Percentiles rank a stretch among this genome's conserved stretches.
Evolutionary conservation across 257 asterid species (phyloP).

Genomic region (Salvia rosmarinus): DNA sequence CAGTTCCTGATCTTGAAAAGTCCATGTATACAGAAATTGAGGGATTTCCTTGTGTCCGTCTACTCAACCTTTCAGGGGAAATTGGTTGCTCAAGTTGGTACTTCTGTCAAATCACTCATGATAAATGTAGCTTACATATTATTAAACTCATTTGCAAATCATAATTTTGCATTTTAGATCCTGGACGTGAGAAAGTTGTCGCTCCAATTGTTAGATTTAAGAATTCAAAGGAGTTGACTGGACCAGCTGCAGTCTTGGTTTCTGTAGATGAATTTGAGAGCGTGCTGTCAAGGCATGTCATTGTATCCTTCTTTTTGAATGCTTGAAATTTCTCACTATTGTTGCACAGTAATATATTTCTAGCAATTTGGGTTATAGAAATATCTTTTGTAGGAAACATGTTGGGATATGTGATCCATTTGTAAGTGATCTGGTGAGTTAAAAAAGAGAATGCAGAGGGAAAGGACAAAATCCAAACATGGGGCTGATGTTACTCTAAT

Average conservation of each 20-base stretch:
- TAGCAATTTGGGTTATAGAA: neutral
- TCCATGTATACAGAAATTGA: slow-evolving; percentile 82
- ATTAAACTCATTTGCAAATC: slow-evolving; percentile 31
- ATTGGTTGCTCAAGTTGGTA: slow-evolving; percentile 96
- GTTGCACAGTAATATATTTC: slow-evolving; percentile 16
- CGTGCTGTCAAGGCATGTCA: slow-evolving; percentile 71
- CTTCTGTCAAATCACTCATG: slow-evolving; percentile 24
- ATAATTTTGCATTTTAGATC: slow-evolving; percentile 58
- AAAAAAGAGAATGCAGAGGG: neutral
- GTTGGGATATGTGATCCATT: slow-evolving; percentile 1
- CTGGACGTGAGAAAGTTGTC: slow-evolving; percentile 82
- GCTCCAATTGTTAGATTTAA: slow-evolving; percentile 75
- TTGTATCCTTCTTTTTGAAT: slow-evolving; percentile 18
- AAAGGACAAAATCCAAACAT: slow-evolving; percentile 3
- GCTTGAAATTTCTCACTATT: slow-evolving; percentile 16
- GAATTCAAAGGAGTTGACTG: slow-evolving; percentile 53
- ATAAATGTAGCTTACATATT: slow-evolving; percentile 7
- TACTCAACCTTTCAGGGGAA: slow-evolving; percentile 94
- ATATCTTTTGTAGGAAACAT: neutral
- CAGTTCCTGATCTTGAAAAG: slow-evolving; percentile 96
- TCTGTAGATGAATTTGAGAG: slow-evolving; percentile 75
- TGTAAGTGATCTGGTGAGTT: neutral
- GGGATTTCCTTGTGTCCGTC: slow-evolving; percentile 94
- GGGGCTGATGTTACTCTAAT: neutral
- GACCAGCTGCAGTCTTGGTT: slow-evolving; percentile 66